Conservation (phyloP, 73 alveolate genomes). For the Tetrahymena elliotti region DNA sequence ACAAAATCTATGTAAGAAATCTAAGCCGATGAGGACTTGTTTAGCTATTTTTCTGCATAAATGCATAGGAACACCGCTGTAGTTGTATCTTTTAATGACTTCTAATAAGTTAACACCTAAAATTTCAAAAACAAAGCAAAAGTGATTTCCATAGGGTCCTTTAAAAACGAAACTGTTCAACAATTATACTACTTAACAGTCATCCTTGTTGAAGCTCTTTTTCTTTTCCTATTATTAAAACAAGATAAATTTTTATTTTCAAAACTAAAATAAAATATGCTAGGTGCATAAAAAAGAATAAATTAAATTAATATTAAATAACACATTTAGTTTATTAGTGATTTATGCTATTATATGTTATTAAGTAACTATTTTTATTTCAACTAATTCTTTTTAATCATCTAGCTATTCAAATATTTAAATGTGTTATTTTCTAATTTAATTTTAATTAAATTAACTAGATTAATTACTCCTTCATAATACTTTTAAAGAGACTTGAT, state of each 20-base stretch:
- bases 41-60: conserved; percentile 69
- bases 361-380: too few relatives aligned
- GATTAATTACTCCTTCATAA: conserved; percentile 3
- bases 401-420: neutral
- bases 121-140: conserved; percentile 97
- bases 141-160: conserved; percentile 57
- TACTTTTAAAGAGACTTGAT: conserved; percentile 2
- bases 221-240: neutral
- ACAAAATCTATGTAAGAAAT: conserved; percentile 90
- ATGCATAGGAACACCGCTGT: conserved; percentile 57
- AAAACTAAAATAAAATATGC: neutral
- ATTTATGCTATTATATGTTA: too few relatives aligned
- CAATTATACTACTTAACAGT: conserved; percentile 40
- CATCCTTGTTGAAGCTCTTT: conserved; percentile 15
- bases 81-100: conserved; percentile 76
- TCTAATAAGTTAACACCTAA: conserved; percentile 96
- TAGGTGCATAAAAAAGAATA: too few relatives aligned
- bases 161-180: conserved; percentile 35
- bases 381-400: too few relatives aligned
- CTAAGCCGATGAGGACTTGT: conserved; percentile 93
- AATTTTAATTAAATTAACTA: neutral
- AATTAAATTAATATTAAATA: too few relatives aligned
- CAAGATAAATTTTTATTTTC: neutral
- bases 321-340: too few relatives aligned
- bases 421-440: neutral